Conservation (phyloP, 305 asterid species). For the Plantago lanceolata region DNA sequence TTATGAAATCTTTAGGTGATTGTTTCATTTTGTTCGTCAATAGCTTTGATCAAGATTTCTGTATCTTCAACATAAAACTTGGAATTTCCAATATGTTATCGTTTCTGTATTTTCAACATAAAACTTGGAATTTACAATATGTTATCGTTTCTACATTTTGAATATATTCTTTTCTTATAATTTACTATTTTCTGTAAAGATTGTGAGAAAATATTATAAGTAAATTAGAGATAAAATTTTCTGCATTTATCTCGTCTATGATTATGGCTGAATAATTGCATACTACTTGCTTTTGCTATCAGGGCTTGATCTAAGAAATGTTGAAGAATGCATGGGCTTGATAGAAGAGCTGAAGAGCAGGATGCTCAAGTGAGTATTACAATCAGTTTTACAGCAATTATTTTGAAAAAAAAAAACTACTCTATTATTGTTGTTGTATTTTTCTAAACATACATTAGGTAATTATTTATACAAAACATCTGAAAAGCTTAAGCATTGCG, state of each 20-base stretch:
- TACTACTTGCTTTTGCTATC: constrained; percentile 21
- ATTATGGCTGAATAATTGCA: constrained; percentile 13
- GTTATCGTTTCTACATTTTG: not conserved
- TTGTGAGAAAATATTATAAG: not conserved
- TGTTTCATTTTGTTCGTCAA: constrained; percentile 8
- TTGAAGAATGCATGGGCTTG: constrained; percentile 86
- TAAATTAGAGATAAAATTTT: not conserved
- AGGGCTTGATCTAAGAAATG: constrained; percentile 71
- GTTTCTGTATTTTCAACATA: not conserved
- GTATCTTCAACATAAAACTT: not conserved
- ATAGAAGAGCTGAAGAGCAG: constrained; percentile 96
- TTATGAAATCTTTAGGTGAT: constrained; percentile 71
- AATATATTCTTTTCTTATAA: not conserved
- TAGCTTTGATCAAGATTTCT: not conserved
- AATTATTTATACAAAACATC: constrained; percentile 17
- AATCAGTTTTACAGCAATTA: not conserved
- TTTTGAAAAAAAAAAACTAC: not conserved
- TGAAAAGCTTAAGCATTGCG: constrained; percentile 25
- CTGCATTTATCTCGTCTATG: not conserved
- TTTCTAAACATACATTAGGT: not conserved
- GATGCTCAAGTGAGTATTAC: constrained; percentile 72
- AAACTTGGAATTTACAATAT: not conserved
- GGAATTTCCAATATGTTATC: not conserved
- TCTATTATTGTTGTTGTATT: not conserved
- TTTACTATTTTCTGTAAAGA: not conserved